Conservation (phyloP, 2,329 filamentous ascomycete genomes). For the Trichoderma lentiforme region DNA sequence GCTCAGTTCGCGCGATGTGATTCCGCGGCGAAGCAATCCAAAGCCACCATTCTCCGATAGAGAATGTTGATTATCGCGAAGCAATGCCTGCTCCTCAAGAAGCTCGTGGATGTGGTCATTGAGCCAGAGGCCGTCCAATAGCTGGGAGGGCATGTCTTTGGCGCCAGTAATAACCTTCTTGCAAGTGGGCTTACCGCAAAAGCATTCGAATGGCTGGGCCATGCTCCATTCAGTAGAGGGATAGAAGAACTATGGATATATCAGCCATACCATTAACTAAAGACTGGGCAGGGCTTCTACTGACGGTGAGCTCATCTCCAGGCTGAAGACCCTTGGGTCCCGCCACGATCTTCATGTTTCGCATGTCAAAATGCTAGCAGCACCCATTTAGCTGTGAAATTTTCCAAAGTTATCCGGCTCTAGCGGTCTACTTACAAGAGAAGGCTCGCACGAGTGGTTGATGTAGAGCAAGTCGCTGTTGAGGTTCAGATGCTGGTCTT, state of each 20-base stretch:
- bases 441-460: slow-evolving; percentile 66
- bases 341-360: slow-evolving; percentile 54
- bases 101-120: slow-evolving; percentile 59
- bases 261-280: background rate
- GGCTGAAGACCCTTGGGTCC: slow-evolving; percentile 52
- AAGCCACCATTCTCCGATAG: background rate
- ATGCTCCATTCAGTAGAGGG: slow-evolving; percentile 73
- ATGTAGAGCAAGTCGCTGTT: slow-evolving; percentile 66
- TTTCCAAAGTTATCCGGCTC: too few relatives aligned
- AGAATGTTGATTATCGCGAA: background rate
- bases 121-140: slow-evolving; percentile 58
- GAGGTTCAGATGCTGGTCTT: slow-evolving; percentile 55
- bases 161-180: slow-evolving; percentile 62
- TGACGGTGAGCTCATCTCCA: slow-evolving; percentile 58
- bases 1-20: slow-evolving; percentile 53
- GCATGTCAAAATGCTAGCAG: slow-evolving; percentile 57
- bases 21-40: slow-evolving; percentile 38
- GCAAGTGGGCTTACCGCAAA: slow-evolving; percentile 57
- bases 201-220: slow-evolving; percentile 67
- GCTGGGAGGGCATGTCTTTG: slow-evolving; percentile 51
- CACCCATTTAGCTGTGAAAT: background rate
- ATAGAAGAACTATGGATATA: slow-evolving; percentile 60
- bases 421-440: slow-evolving; percentile 50
- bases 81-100: slow-evolving; percentile 40
- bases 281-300: slow-evolving; percentile 19